Evolutionary conservation across 1,284 basidiomycete species (phyloP).

Genomic region (Thelephora terrestris): DNA sequence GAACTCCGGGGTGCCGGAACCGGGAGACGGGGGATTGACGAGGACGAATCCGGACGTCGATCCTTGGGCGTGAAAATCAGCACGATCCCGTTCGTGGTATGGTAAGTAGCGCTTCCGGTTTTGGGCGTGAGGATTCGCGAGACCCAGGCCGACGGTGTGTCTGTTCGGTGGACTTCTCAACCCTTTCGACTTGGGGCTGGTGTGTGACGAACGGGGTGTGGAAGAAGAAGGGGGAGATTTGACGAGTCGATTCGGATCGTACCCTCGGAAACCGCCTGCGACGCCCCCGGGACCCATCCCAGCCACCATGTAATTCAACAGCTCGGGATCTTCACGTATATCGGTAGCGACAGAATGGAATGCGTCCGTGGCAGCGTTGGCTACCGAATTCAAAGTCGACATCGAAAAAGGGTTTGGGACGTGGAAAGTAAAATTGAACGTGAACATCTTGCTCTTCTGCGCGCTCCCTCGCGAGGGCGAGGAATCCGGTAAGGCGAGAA

Average conservation of each 20-base stretch:
- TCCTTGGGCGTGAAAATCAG: neutral
- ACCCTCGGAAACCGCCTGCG: neutral
- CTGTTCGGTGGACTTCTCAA: too few species aligned
- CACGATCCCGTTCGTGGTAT: neutral
- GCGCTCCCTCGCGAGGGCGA: too few species aligned
- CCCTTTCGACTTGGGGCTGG: neutral
- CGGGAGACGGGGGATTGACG: neutral
- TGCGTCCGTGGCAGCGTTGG: neutral
- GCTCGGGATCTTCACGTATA: too few species aligned
- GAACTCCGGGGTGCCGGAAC: neutral
- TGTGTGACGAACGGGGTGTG: neutral
- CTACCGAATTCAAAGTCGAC: neutral
- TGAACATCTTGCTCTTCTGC: too few species aligned
- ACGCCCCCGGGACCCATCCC: neutral
- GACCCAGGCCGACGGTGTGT: neutral
- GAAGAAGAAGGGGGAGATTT: neutral
- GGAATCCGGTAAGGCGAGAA: too few species aligned
- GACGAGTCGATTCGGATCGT: too few species aligned
- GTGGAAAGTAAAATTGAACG: neutral
- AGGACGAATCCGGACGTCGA: too few species aligned
- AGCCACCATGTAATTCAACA: neutral
- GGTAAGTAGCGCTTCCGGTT: neutral
- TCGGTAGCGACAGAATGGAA: too few species aligned
- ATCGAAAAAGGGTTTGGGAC: neutral
- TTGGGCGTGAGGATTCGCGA: too few species aligned